Conservation (phyloP, 2,329 filamentous ascomycete genomes). For the Ceratocystiopsis sp. region DNA sequence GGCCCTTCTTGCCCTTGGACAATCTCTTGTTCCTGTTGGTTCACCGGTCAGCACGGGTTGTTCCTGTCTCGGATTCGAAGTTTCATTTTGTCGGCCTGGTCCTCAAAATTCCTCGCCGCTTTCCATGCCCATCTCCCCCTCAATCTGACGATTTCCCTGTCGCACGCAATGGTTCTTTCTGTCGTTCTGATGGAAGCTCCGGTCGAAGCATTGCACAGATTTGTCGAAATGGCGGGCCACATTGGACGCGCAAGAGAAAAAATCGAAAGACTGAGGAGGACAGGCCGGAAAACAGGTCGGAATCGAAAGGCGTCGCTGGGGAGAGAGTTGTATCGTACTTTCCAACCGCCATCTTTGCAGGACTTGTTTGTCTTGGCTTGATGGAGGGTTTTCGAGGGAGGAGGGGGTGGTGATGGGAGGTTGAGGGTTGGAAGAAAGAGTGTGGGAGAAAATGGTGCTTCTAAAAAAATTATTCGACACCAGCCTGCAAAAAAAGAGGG, state of each 20-base stretch:
- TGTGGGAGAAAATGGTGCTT: neutral
- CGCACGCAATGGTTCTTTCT: too few species aligned
- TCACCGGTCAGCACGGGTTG: slow-evolving; percentile 1
- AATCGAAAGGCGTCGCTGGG: neutral
- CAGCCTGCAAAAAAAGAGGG: slow-evolving; percentile 6
- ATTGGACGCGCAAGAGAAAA: neutral
- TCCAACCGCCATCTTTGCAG: slow-evolving; percentile 43
- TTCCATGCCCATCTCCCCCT: neutral
- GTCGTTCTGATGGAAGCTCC: too few species aligned
- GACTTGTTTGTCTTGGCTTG: slow-evolving; percentile 24
- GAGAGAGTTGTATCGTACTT: slow-evolving; percentile 25
- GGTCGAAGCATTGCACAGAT: too few species aligned
- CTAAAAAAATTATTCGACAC: slow-evolving; percentile 2
- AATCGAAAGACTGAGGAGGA: neutral
- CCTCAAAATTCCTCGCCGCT: neutral
- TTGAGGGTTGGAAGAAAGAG: neutral
- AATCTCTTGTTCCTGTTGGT: slow-evolving; percentile 88
- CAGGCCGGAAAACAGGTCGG: neutral
- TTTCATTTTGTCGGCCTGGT: neutral
- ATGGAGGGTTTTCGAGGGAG: slow-evolving; percentile 20
- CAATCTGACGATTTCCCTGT: too few species aligned
- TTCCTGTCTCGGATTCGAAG: neutral
- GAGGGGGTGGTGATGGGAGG: slow-evolving; percentile 20
- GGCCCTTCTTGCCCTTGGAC: slow-evolving; percentile 99
- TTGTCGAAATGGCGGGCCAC: too few species aligned